Percentiles rank a stretch among this genome's conserved stretches.
Conservation (phyloP, 768 basidiomycete genomes). For the Mycena galericulata region DNA sequence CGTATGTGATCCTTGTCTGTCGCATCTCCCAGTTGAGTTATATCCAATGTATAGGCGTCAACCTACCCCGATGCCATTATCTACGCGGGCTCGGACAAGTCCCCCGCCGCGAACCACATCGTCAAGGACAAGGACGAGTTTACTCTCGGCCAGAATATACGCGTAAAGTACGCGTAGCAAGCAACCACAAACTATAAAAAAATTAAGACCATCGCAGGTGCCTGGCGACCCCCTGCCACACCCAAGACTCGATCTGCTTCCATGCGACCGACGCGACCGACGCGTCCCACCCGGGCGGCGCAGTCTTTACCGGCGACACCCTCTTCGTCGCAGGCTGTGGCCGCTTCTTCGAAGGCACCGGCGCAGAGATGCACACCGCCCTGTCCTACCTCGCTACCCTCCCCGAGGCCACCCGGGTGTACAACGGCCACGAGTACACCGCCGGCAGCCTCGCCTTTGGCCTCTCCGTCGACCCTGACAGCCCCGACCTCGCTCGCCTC, state of each 20-base stretch:
- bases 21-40: background rate
- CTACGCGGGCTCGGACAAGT: slow-evolving; percentile 85
- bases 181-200: slow-evolving; percentile 14
- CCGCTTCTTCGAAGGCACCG: slow-evolving; percentile 93
- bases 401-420: slow-evolving; percentile 84
- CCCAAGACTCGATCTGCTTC: slow-evolving; percentile 96
- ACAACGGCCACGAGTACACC: slow-evolving; percentile 96
- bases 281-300: slow-evolving; percentile 67
- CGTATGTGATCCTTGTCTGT: slow-evolving; percentile 49
- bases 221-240: slow-evolving; percentile 92
- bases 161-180: slow-evolving; percentile 60
- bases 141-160: slow-evolving; percentile 72
- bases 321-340: slow-evolving; percentile 92
- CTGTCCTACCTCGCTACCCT: slow-evolving; percentile 77
- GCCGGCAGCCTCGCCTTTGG: slow-evolving; percentile 79
- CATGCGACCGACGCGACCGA: slow-evolving; percentile 69
- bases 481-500: slow-evolving; percentile 70
- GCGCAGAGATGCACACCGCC: slow-evolving; percentile 83
- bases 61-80: slow-evolving; percentile 63
- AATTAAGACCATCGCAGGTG: slow-evolving; percentile 59
- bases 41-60: slow-evolving; percentile 47
- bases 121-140: slow-evolving; percentile 89
- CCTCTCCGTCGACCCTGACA: slow-evolving; percentile 68
- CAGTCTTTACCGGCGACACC: slow-evolving; percentile 97
- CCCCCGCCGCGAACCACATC: slow-evolving; percentile 73